Base-by-base conservation (phyloP, 441 rosid genomes). In the Melastoma candidum region DNA sequence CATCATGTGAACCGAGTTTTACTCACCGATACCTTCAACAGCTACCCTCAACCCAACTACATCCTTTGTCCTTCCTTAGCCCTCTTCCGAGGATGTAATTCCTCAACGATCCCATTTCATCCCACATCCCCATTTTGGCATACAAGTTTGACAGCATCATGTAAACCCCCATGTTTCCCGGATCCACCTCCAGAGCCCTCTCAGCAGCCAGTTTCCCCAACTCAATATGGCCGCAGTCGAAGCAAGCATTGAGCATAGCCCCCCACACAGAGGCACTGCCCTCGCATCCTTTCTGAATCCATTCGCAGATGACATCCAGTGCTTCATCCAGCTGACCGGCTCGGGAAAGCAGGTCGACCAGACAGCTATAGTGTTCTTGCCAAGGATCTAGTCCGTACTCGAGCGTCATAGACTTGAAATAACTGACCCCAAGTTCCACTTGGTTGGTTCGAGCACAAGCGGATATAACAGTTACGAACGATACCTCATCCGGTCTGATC, bases 391-490 rank as follows among this genome's bases (percentile, higher is more conserved):
- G 36, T 27, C 68, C 59, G 25, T 67, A 72, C 26, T 67, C 71
- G 0, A 44, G 48, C 53, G 51, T 44, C 82, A 78, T 78, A 13
- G 77, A 61, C 45, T 72, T 73, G 14, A 78, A 76, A 73, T 72
- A 74, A 47, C 72, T 63, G 12, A 76, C 64, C 12, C 80, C 82
- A 29, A 72, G 78, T 49, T 65, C 29, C 32, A 74, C 66, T 73
- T 74, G 80, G 29, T 81, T 81, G 11, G 81, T 75, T 63, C 68
- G 75, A 69, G 69, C 62, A 53, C 82, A 81, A 54, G 88, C 84
- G 50, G 88, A 71, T 64, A 82, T 73, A 41, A 75, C 74, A 1
- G 81, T 71, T 56, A 78, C 56, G 52, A 69, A 77, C 26, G 82
- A 75, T 47, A 72, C 74, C 43, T 57, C 77, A 63, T 81, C 87